Conservation (phyloP, 1,139 yeast species). For the Kazachstania sp. region DNA sequence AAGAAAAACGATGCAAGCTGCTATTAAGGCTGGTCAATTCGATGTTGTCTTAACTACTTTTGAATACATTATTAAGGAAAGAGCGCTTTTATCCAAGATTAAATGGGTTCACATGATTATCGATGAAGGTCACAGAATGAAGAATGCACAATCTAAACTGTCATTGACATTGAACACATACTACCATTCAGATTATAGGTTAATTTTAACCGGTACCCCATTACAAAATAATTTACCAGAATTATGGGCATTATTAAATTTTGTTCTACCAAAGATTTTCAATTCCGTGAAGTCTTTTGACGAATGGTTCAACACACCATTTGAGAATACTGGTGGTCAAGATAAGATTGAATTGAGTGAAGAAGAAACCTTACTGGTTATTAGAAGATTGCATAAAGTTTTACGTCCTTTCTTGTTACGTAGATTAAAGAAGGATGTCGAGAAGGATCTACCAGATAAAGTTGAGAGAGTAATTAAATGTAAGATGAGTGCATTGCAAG, state of each 20-base stretch:
- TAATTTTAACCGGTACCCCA: conserved; percentile 82
- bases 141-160: conserved; percentile 66
- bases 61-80: conserved; percentile 70
- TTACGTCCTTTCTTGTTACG: conserved; percentile 88
- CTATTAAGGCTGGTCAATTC: conserved; percentile 57
- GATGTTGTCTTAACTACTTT: conserved; percentile 72
- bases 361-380: conserved; percentile 90
- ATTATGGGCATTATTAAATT: conserved; percentile 73
- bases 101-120: conserved; percentile 83
- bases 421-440: conserved; percentile 94
- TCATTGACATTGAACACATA: conserved; percentile 63
- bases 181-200: conserved; percentile 66
- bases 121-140: conserved; percentile 88
- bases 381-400: conserved; percentile 92
- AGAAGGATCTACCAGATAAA: conserved; percentile 90
- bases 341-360: conserved; percentile 73
- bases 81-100: conserved; percentile 55
- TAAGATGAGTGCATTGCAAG: conserved; percentile 83
- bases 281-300: conserved; percentile 80
- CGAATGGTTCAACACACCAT: conserved; percentile 83
- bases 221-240: conserved; percentile 79
- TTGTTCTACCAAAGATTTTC: conserved; percentile 71
- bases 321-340: conserved; percentile 74
- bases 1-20: conserved; percentile 56
- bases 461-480: conserved; percentile 93